Evolutionary conservation across 306 rosid genomes (phyloP), one percentile per base, ranked within the genome.

Genomic region (Nissolia schottii): DNA sequence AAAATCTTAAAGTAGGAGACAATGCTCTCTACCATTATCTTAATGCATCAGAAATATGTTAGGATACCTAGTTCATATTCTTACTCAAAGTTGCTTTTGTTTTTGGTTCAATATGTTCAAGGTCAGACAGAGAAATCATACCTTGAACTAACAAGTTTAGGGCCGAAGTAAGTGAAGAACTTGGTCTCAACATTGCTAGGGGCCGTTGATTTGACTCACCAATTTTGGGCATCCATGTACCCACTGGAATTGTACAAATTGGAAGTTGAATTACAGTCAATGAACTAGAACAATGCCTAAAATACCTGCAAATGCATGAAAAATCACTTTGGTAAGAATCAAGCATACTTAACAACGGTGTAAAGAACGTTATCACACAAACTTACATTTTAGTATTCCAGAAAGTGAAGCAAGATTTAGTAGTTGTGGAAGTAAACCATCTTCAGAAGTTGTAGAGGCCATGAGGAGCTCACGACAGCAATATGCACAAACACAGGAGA

Each of bases 191-290:
- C n/a, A n/a, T n/a, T n/a, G n/a, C n/a, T n/a, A n/a, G n/a, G n/a
- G n/a, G n/a, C 62, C 79, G 90, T 67, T 67, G 40, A 72, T 87
- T 93, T 49, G 94, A 64, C 66, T 93, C 98, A 82, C 97, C 98
- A 71, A 93, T 91, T 84, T 85, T 83, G 15, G 98, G 98, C 79
- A 91, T 88, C 98, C 98, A 91, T 24, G 98, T 87, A 13, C 98
- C 98, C 49, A 91, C 87, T 32, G 89, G 93, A 80, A 93, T 77
- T 62, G 92, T 87, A 80, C 80, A 84, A 67, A 93, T 87, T 22
- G 97, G 98, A 32, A 87, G 85, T 67, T 89, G 96, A 34, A 93
- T 94, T 67, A 93, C 86, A 50, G 98, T 92, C 77, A 93, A 85
- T 40, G 93, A 80, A 78, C 87, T 85, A 57, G 97, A 66, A 79